Base-by-base conservation (phyloP, 495 filamentous ascomycete species). In the Rusavskia elegans region DNA sequence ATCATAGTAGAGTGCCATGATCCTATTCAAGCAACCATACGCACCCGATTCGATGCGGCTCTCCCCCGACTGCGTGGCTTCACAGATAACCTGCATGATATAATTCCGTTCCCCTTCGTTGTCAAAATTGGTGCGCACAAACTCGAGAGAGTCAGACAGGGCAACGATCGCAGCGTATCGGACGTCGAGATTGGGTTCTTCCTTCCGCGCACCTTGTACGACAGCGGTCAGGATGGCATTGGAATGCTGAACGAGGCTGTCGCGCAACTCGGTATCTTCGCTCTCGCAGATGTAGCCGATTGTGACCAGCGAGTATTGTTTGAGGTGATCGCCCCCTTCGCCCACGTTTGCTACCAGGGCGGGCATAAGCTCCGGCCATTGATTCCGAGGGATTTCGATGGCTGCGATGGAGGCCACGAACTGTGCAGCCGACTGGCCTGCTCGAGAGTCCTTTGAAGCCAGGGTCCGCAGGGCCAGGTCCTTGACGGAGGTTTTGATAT, bases 11-110 rank as follows among this genome's bases (percentile, higher is more conserved):
- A 95, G 74, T 53, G 75, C 85, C 92, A 98, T 98, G 65, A 98
- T 95, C 61, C 89, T 80, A 78, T 97, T 97, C 61, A 98, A 68
- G 63, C 93, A 98, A 52, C 90, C 92, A 62, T 94, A 98, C 14
- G 93, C 87, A 53, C 86, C 89, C 58, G 93, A 86, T 63, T 96
- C 89, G 69, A 97, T 89, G 60, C 88, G 80, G 51, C 76, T 76
- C 67, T 98, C 90, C 19, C 75, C 72, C 2, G 79, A 68, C 68
- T 97, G 93, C 48, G 93, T 97, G 50, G 93, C 93, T 72, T 98
- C 92, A 69, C 92, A 98, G 60, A 98, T 85, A 57, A 98, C 92
- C 71, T 98, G 92, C 92, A 98, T 98, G 63, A 98, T 98, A 72
- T 97, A 97, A 71, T 98, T 97, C 37, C 92, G 81, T 72, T 98